Conservation (phyloP, 108 stramenopile species). For the Pseudonitzschia pungens region DNA sequence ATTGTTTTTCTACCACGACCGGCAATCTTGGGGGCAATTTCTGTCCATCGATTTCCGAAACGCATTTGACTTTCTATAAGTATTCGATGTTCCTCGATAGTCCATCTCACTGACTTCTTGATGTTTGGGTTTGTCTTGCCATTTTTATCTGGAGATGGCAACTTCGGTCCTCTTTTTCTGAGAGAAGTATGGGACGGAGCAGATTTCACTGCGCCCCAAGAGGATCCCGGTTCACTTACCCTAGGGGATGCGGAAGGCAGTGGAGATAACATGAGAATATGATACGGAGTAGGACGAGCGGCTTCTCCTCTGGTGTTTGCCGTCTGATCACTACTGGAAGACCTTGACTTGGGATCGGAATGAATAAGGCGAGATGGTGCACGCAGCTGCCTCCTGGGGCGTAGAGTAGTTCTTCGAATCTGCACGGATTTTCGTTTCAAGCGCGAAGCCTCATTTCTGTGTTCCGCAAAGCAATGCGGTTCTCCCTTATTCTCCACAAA, state of each 20-base stretch:
- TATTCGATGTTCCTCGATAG: slow-evolving; percentile 78
- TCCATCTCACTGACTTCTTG: slow-evolving; percentile 76
- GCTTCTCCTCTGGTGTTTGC: background rate
- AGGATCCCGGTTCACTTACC: background rate
- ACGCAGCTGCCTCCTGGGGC: background rate
- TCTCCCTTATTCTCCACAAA: too few species aligned
- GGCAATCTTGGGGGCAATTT: too few species aligned
- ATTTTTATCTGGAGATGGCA: background rate
- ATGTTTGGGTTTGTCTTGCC: slow-evolving; percentile 72
- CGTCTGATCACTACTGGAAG: background rate
- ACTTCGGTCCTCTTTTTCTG: background rate
- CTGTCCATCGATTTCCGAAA: slow-evolving; percentile 92
- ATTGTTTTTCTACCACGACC: slow-evolving; percentile 89
- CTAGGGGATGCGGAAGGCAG: background rate
- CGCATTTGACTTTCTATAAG: slow-evolving; percentile 70
- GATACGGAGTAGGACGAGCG: background rate
- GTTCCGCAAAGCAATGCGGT: background rate
- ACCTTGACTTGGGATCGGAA: background rate
- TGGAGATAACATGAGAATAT: background rate
- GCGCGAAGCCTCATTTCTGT: background rate
- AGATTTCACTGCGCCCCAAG: background rate
- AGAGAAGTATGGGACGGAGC: background rate
- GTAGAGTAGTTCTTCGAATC: background rate
- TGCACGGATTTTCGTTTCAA: background rate
- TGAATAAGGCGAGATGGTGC: background rate